Base-by-base conservation (phyloP, 768 basidiomycete genomes). In the Leccinum rimulosum region DNA sequence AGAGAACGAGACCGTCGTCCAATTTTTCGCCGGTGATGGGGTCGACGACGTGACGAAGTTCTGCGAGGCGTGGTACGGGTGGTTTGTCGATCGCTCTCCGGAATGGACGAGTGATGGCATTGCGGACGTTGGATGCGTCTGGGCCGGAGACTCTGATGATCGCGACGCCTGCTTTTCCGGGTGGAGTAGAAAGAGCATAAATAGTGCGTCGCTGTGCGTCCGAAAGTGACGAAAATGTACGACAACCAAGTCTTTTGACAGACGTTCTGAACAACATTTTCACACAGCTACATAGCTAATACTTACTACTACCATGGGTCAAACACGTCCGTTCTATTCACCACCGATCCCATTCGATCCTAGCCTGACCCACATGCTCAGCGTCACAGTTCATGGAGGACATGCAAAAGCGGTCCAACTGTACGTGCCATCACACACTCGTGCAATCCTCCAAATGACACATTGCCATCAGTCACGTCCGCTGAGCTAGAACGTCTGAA, bases 331-430 rank as follows among this genome's bases (percentile, higher is more conserved):
- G 88, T 81, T 22, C 14, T 31, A 48, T 43, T n/a, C 40, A 43
- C 52, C 25, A 4, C 47, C 28, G 27, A 49, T 15, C 40, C 40
- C 25, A 12, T 7, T 35, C 10, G 11, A 35, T n/a, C 14, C 30
- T 17, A 38, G 12, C 43, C 64, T 70, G 51, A 62, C 50, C 8
- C 25, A 30, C 27, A 55, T 52, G 53, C 33, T 62, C 67, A 93
- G 92, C 82, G 64, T 96, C 94, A 55, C 92, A 95, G 76, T 95
- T 98, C 66, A 93, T 98, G 87, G 91, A 93, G 81, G 94, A 98
- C 77, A 94, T 98, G 90, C 89, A 95, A 80, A 89, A 84, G 83
- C 87, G 87, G 69, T 95, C 97, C 72, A 99, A 99, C 75, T 99
- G 97, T 99, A 67, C 70, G 93, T 85, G 45, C 11, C 6, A 40